A percentile compares a stretch with the other conserved stretches of the same genome.
These are phyloP conservation scores for Tetragonia tetragonoides DNA, from an alignment of 148 eudicot genomes.

Conservation along the genomic window DNA sequence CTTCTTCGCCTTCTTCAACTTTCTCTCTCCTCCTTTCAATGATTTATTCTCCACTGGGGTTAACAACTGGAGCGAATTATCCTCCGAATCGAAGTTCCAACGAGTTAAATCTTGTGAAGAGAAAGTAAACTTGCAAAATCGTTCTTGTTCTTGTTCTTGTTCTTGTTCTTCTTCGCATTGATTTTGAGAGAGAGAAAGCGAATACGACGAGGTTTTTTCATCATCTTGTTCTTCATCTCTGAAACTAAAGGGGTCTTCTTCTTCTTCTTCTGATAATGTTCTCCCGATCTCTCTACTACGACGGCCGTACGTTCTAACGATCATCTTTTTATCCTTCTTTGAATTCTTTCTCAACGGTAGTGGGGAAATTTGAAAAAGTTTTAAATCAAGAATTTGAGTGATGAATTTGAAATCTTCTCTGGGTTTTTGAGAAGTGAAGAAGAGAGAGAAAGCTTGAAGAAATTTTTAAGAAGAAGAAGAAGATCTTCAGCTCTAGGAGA, in stretches of 20 bases:
- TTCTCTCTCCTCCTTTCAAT: slow-evolving; percentile 29
- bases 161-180: slow-evolving; percentile 15
- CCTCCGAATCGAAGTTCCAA: slow-evolving; percentile 41
- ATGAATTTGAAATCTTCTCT: slow-evolving; percentile 2
- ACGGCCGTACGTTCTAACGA: slow-evolving; percentile 76
- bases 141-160: slow-evolving; percentile 37
- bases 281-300: slow-evolving; percentile 47
- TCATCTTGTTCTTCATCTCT: slow-evolving; percentile 13
- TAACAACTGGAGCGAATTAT: slow-evolving; percentile 28
- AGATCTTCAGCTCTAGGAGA: slow-evolving; percentile 28
- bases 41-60: slow-evolving; percentile 24
- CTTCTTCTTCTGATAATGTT: slow-evolving; percentile 45
- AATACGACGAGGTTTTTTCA: slow-evolving; percentile 16
- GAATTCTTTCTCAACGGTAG: neutral
- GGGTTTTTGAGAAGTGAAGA: neutral
- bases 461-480: neutral
- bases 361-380: slow-evolving; percentile 16
- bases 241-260: slow-evolving; percentile 38
- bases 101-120: slow-evolving; percentile 65
- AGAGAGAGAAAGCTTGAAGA: slow-evolving; percentile 1
- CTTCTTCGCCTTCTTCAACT: slow-evolving; percentile 11
- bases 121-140: slow-evolving; percentile 43
- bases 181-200: slow-evolving; percentile 23
- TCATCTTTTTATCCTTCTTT: slow-evolving; percentile 36
- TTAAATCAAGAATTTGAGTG: slow-evolving; percentile 7